Evolutionary conservation across 164 flowering plant genomes (phyloP), one percentile per base, ranked within the genome.

Genomic region (Paratinospora sagittata): DNA sequence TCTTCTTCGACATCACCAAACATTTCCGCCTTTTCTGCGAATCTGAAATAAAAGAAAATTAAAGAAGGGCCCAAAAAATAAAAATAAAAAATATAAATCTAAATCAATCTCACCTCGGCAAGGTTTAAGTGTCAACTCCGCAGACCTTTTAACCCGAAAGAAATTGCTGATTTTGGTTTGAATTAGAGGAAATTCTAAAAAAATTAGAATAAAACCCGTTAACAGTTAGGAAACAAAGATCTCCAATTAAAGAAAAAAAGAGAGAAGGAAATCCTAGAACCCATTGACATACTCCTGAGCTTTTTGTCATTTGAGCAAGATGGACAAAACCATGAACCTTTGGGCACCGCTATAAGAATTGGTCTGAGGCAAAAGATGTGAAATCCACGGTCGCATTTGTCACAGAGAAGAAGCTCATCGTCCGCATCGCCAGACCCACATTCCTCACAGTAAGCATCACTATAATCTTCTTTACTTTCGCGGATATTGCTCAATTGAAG

Each of bases 101-200:
- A 1, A 30, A 69, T 24, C 19, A 19, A 8, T 13, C 67, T 62
- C 80, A 90, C 97, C 96, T 70, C 57, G 76, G 52, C 16, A 70
- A 0, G 70, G 71, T 58, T 80, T 79, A 49, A 72, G 73, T 1
- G 69, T 43, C 16, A 78, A 74, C 2, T 70, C 77, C 0, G 84
- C 55, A 17, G 85, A 67, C 71, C 87, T 78, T 66, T 85, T 85
- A 66, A 95, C 91, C 43, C 93, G 87, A 69, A 95, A 95, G 79
- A 95, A 95, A 80, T 95, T 97, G 9, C 89, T 72, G 57, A 95
- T 90, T 76, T 92, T 95, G n/a, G 99, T 95, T 66, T 95, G 99
- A 21, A 87, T 81, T 2, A 90, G 77, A 70, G 97, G 96, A 71
- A 95, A 90, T 23, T 78, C 97, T 95, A 88, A 23, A 21, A 67